Conservation (phyloP, 495 filamentous ascomycete species). For the Penicillium pulvis region DNA sequence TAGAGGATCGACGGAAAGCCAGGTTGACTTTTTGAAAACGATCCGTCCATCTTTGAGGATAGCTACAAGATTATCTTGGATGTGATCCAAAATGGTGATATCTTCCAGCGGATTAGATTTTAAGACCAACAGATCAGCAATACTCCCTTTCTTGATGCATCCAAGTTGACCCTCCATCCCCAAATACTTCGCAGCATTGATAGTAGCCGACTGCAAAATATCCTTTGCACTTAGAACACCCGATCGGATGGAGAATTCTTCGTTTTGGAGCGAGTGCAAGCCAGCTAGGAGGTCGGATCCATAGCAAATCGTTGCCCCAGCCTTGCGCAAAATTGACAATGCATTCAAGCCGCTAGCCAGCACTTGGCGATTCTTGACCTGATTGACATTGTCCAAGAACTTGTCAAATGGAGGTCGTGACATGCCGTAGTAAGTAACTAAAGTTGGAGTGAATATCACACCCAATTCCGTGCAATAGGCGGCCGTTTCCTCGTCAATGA, state of each 20-base stretch:
- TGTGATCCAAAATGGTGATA: constrained; percentile 45
- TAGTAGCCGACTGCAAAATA: constrained; percentile 52
- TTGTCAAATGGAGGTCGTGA: constrained; percentile 34
- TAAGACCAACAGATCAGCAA: constrained; percentile 43
- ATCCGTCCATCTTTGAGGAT: constrained; percentile 52
- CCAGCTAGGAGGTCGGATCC: constrained; percentile 53
- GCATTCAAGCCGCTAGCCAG: constrained; percentile 41
- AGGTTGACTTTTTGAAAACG: constrained; percentile 16
- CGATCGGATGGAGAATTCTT: constrained; percentile 48
- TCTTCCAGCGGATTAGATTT: constrained; percentile 49
- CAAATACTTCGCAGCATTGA: constrained; percentile 46
- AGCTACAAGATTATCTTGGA: constrained; percentile 42
- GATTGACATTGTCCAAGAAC: constrained; percentile 39
- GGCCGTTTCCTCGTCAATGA: constrained; percentile 51
- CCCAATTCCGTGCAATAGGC: constrained; percentile 39
- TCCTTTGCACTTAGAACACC: constrained; percentile 38
- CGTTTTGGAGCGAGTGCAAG: constrained; percentile 41
- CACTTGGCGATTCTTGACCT: constrained; percentile 47
- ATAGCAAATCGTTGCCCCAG: constrained; percentile 52
- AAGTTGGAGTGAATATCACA: constrained; percentile 51
- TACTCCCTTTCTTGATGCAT: constrained; percentile 37
- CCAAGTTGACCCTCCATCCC: constrained; percentile 42
- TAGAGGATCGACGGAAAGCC: constrained; percentile 14
- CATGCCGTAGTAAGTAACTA: constrained; percentile 52
- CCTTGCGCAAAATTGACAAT: constrained; percentile 40